These are phyloP conservation scores for Zygoascus hellenicus DNA, from an alignment of 1,139 yeast genomes.

Conservation along the genomic window DNA sequence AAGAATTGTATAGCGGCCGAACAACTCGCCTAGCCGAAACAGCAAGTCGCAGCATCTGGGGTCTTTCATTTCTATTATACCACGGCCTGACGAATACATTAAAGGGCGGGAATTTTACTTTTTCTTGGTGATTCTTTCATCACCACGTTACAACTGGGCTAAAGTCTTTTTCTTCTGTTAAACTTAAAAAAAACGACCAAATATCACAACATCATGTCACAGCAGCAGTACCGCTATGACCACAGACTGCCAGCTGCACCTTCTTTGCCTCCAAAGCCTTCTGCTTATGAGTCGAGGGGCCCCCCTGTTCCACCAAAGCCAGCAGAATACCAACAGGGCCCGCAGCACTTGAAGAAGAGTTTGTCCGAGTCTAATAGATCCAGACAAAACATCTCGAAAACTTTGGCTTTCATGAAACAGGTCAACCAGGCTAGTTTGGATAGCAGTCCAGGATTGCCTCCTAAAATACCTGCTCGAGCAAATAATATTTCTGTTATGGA, in stretches of 20 bases:
- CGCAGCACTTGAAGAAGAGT: neutral
- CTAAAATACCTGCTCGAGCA: slow-evolving; percentile 4
- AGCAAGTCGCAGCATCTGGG: too few species aligned
- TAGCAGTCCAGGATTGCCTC: slow-evolving; percentile 1
- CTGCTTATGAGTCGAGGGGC: neutral
- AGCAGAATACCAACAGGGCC: neutral
- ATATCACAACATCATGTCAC: too few species aligned
- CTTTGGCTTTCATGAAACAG: too few species aligned
- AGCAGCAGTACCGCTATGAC: neutral
- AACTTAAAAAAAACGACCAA: too few species aligned
- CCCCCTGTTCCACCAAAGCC: neutral
- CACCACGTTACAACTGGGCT: too few species aligned
- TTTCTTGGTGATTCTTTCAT: too few species aligned
- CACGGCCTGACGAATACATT: too few species aligned
- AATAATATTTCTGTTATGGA: slow-evolving; percentile 10
- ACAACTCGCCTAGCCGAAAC: too few species aligned
- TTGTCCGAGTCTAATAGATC: neutral
- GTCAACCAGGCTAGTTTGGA: too few species aligned
- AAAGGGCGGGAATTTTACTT: too few species aligned
- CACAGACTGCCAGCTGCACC: slow-evolving; percentile 12
- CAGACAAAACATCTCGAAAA: neutral
- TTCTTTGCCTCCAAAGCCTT: slow-evolving; percentile 22
- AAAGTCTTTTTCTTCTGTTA: too few species aligned
- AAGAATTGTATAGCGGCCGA: neutral
- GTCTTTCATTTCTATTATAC: too few species aligned